Conservation (phyloP, 768 basidiomycete species). For the Steccherinum ochraceum region DNA sequence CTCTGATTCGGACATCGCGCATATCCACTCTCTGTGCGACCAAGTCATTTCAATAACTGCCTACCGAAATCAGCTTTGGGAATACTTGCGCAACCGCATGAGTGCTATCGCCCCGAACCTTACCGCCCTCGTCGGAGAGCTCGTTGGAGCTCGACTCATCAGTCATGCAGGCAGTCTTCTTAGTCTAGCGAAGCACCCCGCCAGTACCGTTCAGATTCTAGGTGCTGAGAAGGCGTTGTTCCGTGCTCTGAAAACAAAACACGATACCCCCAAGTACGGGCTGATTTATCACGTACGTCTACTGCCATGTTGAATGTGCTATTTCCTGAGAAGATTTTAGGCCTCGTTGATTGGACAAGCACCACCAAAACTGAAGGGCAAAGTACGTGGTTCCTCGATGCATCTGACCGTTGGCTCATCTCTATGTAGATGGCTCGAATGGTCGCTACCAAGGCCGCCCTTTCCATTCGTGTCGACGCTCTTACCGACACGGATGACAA, state of each 20-base stretch:
- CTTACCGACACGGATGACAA: constrained; percentile 90
- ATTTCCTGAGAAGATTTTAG: constrained; percentile 37
- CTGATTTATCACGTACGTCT: constrained; percentile 95
- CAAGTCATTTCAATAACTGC: constrained; percentile 96
- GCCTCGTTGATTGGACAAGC: constrained; percentile 96
- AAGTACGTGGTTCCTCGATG: constrained; percentile 39
- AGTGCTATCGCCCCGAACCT: constrained; percentile 96
- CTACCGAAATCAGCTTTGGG: constrained; percentile 91
- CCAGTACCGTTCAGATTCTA: constrained; percentile 73
- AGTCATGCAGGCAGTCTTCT: constrained; percentile 69
- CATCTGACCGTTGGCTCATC: background rate
- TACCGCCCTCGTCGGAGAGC: constrained; percentile 75
- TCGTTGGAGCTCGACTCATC: constrained; percentile 71
- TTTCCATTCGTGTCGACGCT: constrained; percentile 97
- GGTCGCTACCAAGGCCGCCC: constrained; percentile 97
- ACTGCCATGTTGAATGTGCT: background rate
- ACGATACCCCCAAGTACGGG: constrained; percentile 98
- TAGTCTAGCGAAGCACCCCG: constrained; percentile 68
- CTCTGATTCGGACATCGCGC: constrained; percentile 91
- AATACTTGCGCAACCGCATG: constrained; percentile 98
- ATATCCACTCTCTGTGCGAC: constrained; percentile 95
- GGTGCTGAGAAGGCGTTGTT: constrained; percentile 77
- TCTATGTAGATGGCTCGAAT: constrained; percentile 87
- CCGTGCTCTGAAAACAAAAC: constrained; percentile 72
- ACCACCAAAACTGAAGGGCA: constrained; percentile 96